Base-by-base conservation (phyloP, 768 basidiomycete genomes). In the Symmetrospora coprosmae region DNA sequence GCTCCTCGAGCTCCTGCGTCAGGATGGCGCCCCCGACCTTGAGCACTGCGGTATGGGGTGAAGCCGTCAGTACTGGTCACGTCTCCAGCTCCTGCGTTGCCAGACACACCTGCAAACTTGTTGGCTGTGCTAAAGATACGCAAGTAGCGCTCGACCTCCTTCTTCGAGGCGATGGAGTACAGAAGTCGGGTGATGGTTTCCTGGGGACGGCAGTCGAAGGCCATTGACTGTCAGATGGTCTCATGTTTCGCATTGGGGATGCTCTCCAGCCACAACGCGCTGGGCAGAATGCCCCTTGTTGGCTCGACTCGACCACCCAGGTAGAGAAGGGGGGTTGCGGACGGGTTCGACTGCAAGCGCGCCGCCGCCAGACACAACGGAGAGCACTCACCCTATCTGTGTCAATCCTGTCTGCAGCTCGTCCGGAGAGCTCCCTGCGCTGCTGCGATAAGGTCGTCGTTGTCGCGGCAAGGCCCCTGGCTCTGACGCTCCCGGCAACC, bases 21-120 rank as follows among this genome's bases (percentile, higher is more conserved):
- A 99, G 78, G 40, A 97, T 91, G 7, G 87, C 92, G 46, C 94
- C 94, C 62, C 94, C 94, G 67, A 99, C 83, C 75, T 99, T 99
- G 78, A 99, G 84, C 62, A 99, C 94, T 37, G 49, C 8, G 33
- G 5, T 4, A 34, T 33, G 21, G 28, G 27, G 38, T 33, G 6
- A 89, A n/a, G n/a, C 90, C 69, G 94, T 94, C 73, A 13, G 19
- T 30, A 50, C 8, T 21, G 23, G 23, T 50, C 33, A 3, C 4
- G 6, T 21, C 8, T 3, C n/a, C 14, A 50, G 49, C 7, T n/a
- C n/a, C n/a, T n/a, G n/a, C n/a, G n/a, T n/a, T n/a, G n/a, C n/a
- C n/a, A 7, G 33, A 50, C 49, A 31, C 28, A 50, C 49, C 49
- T 50, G 69, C 69, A 37, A 70, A 70, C 52, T 67, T 68, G 60